A percentile compares a stretch with the other conserved stretches of the same genome.
Evolutionary conservation across 2,329 filamentous ascomycete species (phyloP).

Genomic region (Pseudogymnoascus sp.): DNA sequence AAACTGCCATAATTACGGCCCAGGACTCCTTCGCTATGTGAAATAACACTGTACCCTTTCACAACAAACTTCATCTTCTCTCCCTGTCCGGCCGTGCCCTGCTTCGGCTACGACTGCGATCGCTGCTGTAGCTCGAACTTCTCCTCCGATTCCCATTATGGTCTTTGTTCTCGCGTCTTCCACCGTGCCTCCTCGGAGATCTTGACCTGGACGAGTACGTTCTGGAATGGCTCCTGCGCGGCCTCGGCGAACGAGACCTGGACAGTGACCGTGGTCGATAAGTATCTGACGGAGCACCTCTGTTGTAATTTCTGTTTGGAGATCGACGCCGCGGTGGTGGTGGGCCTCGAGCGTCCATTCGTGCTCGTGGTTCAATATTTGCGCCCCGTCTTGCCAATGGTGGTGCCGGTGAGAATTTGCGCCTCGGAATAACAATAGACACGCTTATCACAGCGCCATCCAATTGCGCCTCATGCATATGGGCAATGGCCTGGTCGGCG

Average conservation of each 20-base stretch:
- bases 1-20: constrained; percentile 9
- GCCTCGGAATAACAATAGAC: constrained; percentile 30
- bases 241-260: constrained; percentile 35
- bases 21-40: constrained; percentile 24
- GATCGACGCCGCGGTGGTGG: constrained; percentile 23
- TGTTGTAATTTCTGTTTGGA: constrained; percentile 20
- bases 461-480: constrained; percentile 93
- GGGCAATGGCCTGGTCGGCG: constrained; percentile 81
- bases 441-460: constrained; percentile 30
- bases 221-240: constrained; percentile 33
- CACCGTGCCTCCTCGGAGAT: constrained; percentile 25
- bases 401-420: constrained; percentile 71
- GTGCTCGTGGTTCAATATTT: constrained; percentile 48
- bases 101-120: constrained; percentile 31
- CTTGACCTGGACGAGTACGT: constrained; percentile 35
- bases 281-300: constrained; percentile 21
- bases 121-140: constrained; percentile 55
- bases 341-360: constrained; percentile 16
- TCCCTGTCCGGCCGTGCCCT: constrained; percentile 19
- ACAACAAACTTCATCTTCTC: constrained; percentile 19
- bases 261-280: constrained; percentile 32
- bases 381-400: constrained; percentile 60
- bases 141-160: constrained; percentile 37
- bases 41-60: constrained; percentile 9
- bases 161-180: constrained; percentile 24